Conservation (phyloP, 2,329 filamentous ascomycete species). For the Epicoccum nigrum region DNA sequence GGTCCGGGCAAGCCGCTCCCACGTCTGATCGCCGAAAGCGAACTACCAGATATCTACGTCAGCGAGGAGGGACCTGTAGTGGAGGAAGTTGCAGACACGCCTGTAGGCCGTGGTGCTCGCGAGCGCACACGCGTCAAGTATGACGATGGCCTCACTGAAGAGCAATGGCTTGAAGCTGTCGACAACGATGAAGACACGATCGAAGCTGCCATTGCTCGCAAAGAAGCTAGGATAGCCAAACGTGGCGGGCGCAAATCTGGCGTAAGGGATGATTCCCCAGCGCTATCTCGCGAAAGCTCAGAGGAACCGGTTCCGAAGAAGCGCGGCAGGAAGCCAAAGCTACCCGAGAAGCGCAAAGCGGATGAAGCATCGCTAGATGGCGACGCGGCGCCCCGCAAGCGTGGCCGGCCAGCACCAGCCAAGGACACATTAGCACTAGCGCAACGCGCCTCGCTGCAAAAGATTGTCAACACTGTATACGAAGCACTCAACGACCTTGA, state of each 20-base stretch:
- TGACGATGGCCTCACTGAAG: slow-evolving; percentile 95
- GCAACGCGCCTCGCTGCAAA: slow-evolving; percentile 78
- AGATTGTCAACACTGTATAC: slow-evolving; percentile 76
- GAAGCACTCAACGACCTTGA: slow-evolving; percentile 84
- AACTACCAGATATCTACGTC: slow-evolving; percentile 93
- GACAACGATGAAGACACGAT: slow-evolving; percentile 95
- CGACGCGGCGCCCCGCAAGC: slow-evolving; percentile 69
- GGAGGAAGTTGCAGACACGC: slow-evolving; percentile 77
- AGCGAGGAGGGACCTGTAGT: slow-evolving; percentile 80
- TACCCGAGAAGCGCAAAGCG: slow-evolving; percentile 84
- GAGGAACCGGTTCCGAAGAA: slow-evolving; percentile 79
- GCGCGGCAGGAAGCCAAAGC: slow-evolving; percentile 76
- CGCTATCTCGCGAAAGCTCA: slow-evolving; percentile 79
- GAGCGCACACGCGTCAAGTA: slow-evolving; percentile 95
- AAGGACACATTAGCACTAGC: slow-evolving; percentile 73
- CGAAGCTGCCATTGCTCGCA: slow-evolving; percentile 89
- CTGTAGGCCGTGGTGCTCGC: slow-evolving; percentile 83
- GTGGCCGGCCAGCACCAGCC: slow-evolving; percentile 66
- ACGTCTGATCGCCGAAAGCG: slow-evolving; percentile 83
- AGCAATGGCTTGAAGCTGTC: slow-evolving; percentile 98
- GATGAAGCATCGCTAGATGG: slow-evolving; percentile 69
- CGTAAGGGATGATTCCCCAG: slow-evolving; percentile 72
- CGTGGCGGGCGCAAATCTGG: slow-evolving; percentile 69
- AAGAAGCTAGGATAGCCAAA: slow-evolving; percentile 82
- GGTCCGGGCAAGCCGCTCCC: slow-evolving; percentile 73